Base-by-base conservation (phyloP, 495 filamentous ascomycete genomes). In the Penicillium tannophilum region DNA sequence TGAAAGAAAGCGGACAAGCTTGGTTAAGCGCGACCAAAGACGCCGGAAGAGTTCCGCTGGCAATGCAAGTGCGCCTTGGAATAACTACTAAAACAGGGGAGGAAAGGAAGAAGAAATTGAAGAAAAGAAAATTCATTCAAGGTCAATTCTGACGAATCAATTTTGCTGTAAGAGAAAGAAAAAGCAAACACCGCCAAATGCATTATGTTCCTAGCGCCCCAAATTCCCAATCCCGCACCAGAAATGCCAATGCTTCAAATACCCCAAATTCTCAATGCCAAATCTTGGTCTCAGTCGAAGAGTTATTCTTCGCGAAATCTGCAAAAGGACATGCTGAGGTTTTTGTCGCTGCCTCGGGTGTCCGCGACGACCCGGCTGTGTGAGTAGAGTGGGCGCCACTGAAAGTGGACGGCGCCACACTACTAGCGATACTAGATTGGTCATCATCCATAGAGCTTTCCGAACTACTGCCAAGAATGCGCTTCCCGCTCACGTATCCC, bases 401-500 rank as follows among this genome's bases (percentile, higher is more conserved):
- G 1, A 59, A 42, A 8, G 42, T 56, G 1, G 67, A 67, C 28
- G 60, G 64, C 33, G 66, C 63, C 11, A 55, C 35, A 19, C 63
- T 67, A 46, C 67, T 71, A 4, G 51, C 43, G 28, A 76, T 64
- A 52, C 74, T 78, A 11, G 67, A 62, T 23, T 53, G 49, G 24
- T 77, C 76, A 53, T 76, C 76, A 4, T 77, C 75, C 6, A 52
- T 52, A 3, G 70, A 73, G 55, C 67, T 72, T 6, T 52, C 51
- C 0, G 73, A 67, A 46, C 63, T 68, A 31, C 74, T 72, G 12
- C 72, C 67, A 9, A 84, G 60, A 36, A 83, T 73, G 58, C 76
- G 77, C 71, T 82, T 81, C 10, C 80, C 81, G 30, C 75, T 72
- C 1, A 83, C 49, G 47, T 82, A 89, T 0, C 88, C 88, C 62